Evolutionary conservation across 495 filamentous ascomycete species (phyloP).

Genomic region (Podospora tetraspora): DNA sequence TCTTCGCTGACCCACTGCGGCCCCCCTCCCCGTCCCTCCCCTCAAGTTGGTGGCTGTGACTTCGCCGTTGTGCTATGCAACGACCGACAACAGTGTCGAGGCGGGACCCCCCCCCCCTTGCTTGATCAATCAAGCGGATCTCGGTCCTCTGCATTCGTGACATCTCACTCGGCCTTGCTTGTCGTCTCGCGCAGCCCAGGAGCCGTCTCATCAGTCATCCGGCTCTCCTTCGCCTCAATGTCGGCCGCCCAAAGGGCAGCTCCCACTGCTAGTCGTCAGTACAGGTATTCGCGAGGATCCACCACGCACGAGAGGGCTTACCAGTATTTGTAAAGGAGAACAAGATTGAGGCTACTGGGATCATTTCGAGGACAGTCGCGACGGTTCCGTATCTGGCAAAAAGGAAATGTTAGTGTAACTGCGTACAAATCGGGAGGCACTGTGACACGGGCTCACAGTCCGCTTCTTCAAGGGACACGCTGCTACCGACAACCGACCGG

Average conservation of each 20-base stretch:
- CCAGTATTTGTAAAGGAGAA: constrained; percentile 88
- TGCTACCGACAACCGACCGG: background rate
- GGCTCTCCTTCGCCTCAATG: constrained; percentile 60
- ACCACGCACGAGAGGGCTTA: constrained; percentile 22
- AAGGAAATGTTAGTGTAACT: constrained; percentile 10
- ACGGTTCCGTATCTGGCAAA: constrained; percentile 71
- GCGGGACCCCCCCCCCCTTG: constrained; percentile 8
- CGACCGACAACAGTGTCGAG: background rate
- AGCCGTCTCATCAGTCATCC: constrained; percentile 47
- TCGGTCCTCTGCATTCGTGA: constrained; percentile 24
- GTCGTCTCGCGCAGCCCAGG: constrained; percentile 50
- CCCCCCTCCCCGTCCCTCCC: background rate
- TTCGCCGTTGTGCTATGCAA: constrained; percentile 12
- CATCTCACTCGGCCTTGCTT: constrained; percentile 49
- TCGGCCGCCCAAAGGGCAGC: constrained; percentile 93
- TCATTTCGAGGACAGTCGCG: constrained; percentile 72
- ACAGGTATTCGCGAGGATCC: background rate
- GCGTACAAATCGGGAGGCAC: constrained; percentile 1
- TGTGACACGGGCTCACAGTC: background rate
- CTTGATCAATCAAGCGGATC: constrained; percentile 20
- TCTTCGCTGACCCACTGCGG: constrained; percentile 16
- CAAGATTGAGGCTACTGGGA: constrained; percentile 75
- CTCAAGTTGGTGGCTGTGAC: background rate
- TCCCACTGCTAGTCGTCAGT: constrained; percentile 50
- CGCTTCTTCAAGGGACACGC: background rate